Conservation (phyloP, 106 monocot species). For the Agapanthus africanus region DNA sequence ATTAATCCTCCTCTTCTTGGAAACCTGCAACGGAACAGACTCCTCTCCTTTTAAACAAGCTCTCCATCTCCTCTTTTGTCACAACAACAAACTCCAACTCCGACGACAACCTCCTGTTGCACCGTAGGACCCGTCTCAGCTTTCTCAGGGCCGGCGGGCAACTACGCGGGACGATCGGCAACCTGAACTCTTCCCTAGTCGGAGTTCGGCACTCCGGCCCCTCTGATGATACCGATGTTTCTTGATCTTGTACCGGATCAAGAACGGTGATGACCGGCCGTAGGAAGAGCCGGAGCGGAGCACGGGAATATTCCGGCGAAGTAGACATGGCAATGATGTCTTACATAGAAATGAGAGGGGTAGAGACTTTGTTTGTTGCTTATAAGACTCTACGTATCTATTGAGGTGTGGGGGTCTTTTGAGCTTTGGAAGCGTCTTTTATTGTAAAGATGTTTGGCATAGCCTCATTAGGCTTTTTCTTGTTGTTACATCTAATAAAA, state of each 20-base stretch:
- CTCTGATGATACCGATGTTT: neutral
- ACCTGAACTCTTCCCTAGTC: slow-evolving; percentile 17
- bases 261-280: neutral
- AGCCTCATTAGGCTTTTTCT: too few relatives aligned
- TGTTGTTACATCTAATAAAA: too few relatives aligned
- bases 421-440: too few relatives aligned
- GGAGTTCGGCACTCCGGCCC: slow-evolving; percentile 17
- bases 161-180: slow-evolving; percentile 1
- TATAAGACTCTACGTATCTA: too few relatives aligned
- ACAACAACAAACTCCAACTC: slow-evolving; percentile 27
- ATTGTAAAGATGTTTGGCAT: too few relatives aligned
- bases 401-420: too few relatives aligned
- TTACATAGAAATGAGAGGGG: too few relatives aligned
- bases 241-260: neutral
- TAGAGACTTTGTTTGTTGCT: too few relatives aligned
- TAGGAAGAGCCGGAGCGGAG: neutral
- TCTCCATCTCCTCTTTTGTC: slow-evolving; percentile 28
- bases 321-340: slow-evolving; percentile 5
- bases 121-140: slow-evolving; percentile 4
- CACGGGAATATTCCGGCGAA: slow-evolving; percentile 21
- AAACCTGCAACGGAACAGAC: neutral
- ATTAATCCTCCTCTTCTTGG: neutral
- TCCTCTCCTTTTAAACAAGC: slow-evolving; percentile 12
- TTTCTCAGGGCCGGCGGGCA: slow-evolving; percentile 41
- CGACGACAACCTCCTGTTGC: slow-evolving; percentile 36